Evolutionary conservation across 306 rosid species (phyloP), one percentile per base, ranked within the genome.

Genomic region (Vicia sativa): DNA sequence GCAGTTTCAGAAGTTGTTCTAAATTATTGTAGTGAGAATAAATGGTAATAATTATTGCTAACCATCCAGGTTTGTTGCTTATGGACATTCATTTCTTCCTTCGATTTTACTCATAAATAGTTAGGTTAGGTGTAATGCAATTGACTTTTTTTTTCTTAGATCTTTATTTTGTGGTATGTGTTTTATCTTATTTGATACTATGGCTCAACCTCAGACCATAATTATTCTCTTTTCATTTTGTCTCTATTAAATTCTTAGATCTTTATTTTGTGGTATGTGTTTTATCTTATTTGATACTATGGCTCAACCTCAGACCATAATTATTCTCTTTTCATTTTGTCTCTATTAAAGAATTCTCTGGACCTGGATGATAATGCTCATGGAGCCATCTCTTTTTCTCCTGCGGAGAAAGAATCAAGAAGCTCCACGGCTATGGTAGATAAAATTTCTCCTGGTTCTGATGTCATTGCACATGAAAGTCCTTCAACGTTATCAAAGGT

Each of bases 291-390:
- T 21, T 21, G 23, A 21, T 55, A 26, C 1, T 55, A 55, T 7
- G 2, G 63, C 45, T 37, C 45, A 16, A 39, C 66, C 9, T 73
- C 35, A 68, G 54, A 23, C 34, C 54, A 13, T 78, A 57, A 63
- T 70, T 48, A 31, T 29, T 70, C 35, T 11, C 54, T 69, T 13
- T 54, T 62, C 9, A 56, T 54, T 54, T 34, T 45, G 39, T 45
- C n/a, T 26, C 67, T 15, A 56, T 74, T 46, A 15, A 38, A 90
- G 91, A 84, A 86, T 82, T 89, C 21, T 82, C 60, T 84, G 80
- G 98, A 92, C 71, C 74, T 87, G 77, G 96, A 87, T 62, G 96
- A 87, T 25, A 89, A 83, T 48, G 82, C 61, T 65, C 49, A 68
- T 56, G 87, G 89, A 45, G 62, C 62, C 31, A 55, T 59, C 28